Evolutionary conservation across 2,329 filamentous ascomycete species (phyloP).

Genomic region (Chaetomiaceae sp.): DNA sequence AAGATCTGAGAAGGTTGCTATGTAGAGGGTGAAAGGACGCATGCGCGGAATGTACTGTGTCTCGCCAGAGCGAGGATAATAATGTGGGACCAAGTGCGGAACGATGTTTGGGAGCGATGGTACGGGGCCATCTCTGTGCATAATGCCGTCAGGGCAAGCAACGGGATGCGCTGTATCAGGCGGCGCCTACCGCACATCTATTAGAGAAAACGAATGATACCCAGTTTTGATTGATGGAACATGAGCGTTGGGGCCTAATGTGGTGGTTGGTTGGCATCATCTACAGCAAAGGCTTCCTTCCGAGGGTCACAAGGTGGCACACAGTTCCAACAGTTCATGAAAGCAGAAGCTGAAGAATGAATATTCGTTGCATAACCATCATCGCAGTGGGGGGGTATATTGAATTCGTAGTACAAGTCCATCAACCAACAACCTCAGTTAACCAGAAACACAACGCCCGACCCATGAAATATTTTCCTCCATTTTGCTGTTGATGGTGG

Average conservation of each 20-base stretch:
- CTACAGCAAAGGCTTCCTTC: too few relatives aligned
- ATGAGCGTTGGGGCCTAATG: too few relatives aligned
- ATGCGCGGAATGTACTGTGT: background rate
- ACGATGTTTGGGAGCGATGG: background rate
- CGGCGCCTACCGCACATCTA: constrained; percentile 1
- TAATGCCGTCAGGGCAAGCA: too few relatives aligned
- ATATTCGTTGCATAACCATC: too few relatives aligned
- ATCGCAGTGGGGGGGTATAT: constrained; percentile 38
- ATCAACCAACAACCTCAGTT: constrained; percentile 30
- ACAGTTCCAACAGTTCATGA: too few relatives aligned
- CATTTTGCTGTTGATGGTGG: background rate
- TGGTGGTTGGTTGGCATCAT: too few relatives aligned
- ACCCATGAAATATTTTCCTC: background rate
- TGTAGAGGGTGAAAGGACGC: background rate
- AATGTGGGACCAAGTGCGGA: background rate
- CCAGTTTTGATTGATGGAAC: constrained; percentile 15
- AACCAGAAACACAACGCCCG: constrained; percentile 44
- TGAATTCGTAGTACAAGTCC: constrained; percentile 20
- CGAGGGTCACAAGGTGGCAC: too few relatives aligned
- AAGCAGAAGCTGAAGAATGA: too few relatives aligned
- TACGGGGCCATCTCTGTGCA: too few relatives aligned
- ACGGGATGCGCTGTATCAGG: background rate
- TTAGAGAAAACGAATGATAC: constrained; percentile 20
- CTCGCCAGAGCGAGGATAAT: background rate
- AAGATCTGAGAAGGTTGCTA: background rate